Percentiles rank a stretch among this genome's conserved stretches.
Conservation (phyloP, 495 filamentous ascomycete species). For the Achaetomiella virescens region DNA sequence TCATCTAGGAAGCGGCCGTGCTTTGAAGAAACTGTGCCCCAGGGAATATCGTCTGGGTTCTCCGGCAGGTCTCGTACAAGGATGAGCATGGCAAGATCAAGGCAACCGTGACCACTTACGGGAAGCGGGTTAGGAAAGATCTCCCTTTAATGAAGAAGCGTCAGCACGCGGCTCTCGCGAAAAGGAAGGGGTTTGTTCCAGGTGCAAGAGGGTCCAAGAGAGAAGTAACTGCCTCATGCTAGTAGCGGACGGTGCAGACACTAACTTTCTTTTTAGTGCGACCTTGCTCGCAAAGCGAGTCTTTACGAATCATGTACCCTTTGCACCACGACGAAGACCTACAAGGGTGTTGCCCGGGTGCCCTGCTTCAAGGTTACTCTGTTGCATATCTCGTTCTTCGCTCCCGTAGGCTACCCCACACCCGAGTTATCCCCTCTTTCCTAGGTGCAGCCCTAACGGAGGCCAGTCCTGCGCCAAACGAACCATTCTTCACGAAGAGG, state of each 20-base stretch:
- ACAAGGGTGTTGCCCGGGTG: conserved; percentile 20
- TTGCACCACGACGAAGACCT: conserved; percentile 15
- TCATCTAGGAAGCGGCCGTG: conserved; percentile 16
- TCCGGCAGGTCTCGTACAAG: conserved; percentile 9
- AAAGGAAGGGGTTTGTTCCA: conserved; percentile 23
- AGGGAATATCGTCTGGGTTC: conserved; percentile 4
- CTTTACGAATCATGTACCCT: conserved; percentile 18
- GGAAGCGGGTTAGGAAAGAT: conserved; percentile 11
- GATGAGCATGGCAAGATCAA: conserved; percentile 15
- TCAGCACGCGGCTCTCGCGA: conserved; percentile 15
- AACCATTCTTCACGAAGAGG: conserved; percentile 24
- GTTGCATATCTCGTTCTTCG: conserved; percentile 27
- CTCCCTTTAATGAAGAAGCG: conserved; percentile 19
- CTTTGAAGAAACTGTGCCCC: neutral
- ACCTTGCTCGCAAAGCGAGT: conserved; percentile 16
- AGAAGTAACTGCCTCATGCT: conserved; percentile 12
- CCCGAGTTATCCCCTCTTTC: neutral
- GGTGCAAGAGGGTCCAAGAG: conserved; percentile 26
- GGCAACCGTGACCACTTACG: conserved; percentile 20
- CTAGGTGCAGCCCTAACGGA: neutral
- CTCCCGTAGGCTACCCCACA: conserved; percentile 9
- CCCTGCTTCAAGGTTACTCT: conserved; percentile 25
- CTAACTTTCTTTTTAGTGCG: conserved; percentile 18
- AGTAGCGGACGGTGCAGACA: neutral
- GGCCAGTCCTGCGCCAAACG: conserved; percentile 21